Evolutionary conservation across 1,139 yeast genomes (phyloP).

Genomic region (Zygosaccharomyces sapae): DNA sequence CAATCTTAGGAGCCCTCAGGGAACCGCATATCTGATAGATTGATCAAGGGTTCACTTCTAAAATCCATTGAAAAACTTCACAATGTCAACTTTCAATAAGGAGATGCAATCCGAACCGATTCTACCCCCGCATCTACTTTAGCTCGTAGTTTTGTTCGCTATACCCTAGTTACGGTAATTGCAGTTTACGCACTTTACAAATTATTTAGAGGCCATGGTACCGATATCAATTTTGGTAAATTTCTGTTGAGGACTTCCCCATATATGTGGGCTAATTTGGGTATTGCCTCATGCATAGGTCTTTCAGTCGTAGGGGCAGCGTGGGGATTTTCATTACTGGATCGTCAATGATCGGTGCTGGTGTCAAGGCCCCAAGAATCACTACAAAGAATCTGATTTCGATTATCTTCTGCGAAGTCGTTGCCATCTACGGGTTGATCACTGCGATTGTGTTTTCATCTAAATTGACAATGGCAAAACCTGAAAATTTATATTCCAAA

Average conservation of each 20-base stretch:
- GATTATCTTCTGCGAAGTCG: slow-evolving; percentile 97
- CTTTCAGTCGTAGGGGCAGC: slow-evolving; percentile 96
- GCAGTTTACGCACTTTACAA: slow-evolving; percentile 46
- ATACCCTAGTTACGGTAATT: slow-evolving; percentile 22
- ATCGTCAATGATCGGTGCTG: slow-evolving; percentile 91
- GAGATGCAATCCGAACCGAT: slow-evolving; percentile 17
- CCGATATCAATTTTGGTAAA: slow-evolving; percentile 82
- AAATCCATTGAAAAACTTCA: not conserved
- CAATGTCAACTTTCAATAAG: slow-evolving; percentile 12
- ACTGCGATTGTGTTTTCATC: slow-evolving; percentile 97
- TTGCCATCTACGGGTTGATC: slow-evolving; percentile 94
- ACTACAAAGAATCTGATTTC: slow-evolving; percentile 94
- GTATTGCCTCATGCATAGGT: slow-evolving; percentile 88
- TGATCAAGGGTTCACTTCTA: not conserved
- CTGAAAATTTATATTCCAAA: slow-evolving; percentile 57
- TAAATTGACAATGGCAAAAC: slow-evolving; percentile 69
- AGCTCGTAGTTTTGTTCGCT: slow-evolving; percentile 18
- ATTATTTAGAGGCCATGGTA: slow-evolving; percentile 90
- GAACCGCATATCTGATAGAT: not conserved
- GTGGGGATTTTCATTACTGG: slow-evolving; percentile 98
- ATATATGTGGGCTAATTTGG: slow-evolving; percentile 93
- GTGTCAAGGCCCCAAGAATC: slow-evolving; percentile 94
- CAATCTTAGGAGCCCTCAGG: not conserved
- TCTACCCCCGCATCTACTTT: slow-evolving; percentile 17
- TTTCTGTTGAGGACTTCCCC: slow-evolving; percentile 86